Evolutionary conservation across 139 green algal species (phyloP).

Genomic region (Micractinium sp.): DNA sequence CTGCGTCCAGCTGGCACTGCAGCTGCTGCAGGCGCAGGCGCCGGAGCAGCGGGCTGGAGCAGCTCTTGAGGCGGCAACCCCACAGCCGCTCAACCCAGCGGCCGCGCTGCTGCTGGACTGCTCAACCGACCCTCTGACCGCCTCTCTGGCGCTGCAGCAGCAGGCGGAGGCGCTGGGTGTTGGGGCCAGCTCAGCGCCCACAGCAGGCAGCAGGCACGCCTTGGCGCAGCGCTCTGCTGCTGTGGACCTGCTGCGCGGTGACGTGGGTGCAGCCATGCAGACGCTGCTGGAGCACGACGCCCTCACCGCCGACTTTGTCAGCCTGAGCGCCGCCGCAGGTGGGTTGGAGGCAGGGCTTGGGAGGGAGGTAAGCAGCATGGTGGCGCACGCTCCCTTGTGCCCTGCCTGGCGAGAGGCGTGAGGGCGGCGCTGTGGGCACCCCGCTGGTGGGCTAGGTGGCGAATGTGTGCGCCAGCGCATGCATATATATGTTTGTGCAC

Average conservation of each 20-base stretch:
- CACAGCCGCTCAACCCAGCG: background rate
- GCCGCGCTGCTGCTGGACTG: constrained; percentile 10
- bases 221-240: constrained; percentile 35
- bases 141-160: constrained; percentile 8
- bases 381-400: too few relatives aligned
- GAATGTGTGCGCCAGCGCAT: too few relatives aligned
- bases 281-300: constrained; percentile 38
- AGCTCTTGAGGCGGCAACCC: background rate
- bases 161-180: background rate
- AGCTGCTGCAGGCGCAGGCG: background rate
- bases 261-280: constrained; percentile 40
- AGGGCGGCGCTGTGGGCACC: too few relatives aligned
- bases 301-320: constrained; percentile 51
- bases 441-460: too few relatives aligned
- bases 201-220: background rate
- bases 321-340: constrained; percentile 43
- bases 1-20: constrained; percentile 14
- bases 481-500: too few relatives aligned
- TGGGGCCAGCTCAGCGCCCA: background rate
- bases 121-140: constrained; percentile 12
- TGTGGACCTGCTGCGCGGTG: constrained; percentile 35
- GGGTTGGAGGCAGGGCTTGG: background rate
- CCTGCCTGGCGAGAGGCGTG: too few relatives aligned
- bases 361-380: too few relatives aligned
- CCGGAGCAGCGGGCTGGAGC: background rate